Base-by-base conservation (phyloP, 495 filamentous ascomycete genomes). In the Aspergillus heteromorphus region DNA sequence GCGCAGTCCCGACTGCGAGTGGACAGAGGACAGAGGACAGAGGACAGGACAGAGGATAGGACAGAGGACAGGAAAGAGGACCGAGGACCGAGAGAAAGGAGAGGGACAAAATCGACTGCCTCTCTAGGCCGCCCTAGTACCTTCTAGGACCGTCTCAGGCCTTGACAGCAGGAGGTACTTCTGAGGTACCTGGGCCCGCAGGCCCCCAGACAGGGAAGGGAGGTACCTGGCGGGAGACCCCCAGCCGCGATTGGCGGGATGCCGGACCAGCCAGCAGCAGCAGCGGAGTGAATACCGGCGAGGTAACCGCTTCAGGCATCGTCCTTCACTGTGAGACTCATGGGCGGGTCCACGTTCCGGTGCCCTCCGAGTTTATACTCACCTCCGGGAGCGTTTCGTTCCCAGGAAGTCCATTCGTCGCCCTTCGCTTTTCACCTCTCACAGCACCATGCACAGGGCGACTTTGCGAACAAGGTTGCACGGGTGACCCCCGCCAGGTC, bases 241-340 rank as follows among this genome's bases (percentile, higher is more conserved):
- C 11, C 7, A 16, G n/a, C n/a, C 49, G 14, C 51, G 53, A 64
- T 64, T 64, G 61, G 58, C 41, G 61, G 61, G 45, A 49, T 56
- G 49, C 40, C 42, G 48, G 58, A 27, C 61, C 61, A 59, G 34
- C 54, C 55, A 57, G 40, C 45, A 53, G 41, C 48, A 29, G 48
- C 45, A 30, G 48, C 23, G 23, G 23, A 27, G 23, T 3, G 23
- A 27, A 27, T 27, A 27, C 23, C 23, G 23, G 4, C 23, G 23
- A 27, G 23, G 23, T 27, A 27, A 27, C 23, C 23, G 7, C 23
- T 27, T 27, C 23, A 27, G 23, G 23, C 23, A 27, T 27, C 23
- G 23, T 7, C 23, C 23, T 3, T 3, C 4, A 27, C 7, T 7
- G 23, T 27, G 23, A 27, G 23, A 27, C 23, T 7, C 23, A 27